Evolutionary conservation across 495 filamentous ascomycete genomes (phyloP).

Genomic region (Daldinia loculata): DNA sequence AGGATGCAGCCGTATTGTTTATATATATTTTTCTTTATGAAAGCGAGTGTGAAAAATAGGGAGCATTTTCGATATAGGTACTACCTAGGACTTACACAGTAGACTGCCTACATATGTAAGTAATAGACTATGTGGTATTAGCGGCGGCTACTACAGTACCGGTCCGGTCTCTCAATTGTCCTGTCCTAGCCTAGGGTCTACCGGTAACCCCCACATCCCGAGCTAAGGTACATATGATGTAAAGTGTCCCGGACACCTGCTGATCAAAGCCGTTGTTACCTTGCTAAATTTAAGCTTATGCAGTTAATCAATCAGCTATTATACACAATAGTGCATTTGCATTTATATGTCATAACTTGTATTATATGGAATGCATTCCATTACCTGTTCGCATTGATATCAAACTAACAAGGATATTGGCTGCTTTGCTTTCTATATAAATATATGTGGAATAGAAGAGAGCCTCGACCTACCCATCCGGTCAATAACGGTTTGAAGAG

Average conservation of each 20-base stretch:
- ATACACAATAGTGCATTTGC: neutral
- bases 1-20: no score
- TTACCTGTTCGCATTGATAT: no score
- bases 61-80: neutral
- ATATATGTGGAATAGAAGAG: neutral
- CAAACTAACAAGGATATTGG: no score
- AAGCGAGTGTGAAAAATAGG: neutral
- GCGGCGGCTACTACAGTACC: neutral
- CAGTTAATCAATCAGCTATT: neutral
- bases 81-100: neutral
- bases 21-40: no score
- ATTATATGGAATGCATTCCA: no score
- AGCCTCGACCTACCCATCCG: neutral
- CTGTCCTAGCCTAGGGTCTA: conserved; percentile 10
- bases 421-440: no score
- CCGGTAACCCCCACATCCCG: conserved; percentile 38
- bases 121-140: neutral
- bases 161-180: neutral
- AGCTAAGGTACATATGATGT: conserved; percentile 18
- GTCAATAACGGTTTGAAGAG: neutral
- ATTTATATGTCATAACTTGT: neutral
- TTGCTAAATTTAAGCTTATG: conserved; percentile 16
- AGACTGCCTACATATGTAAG: no score
- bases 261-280: conserved; percentile 15
- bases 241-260: conserved; percentile 10